phyloP scores from a whole-genome alignment of 23 red algal species.

The Gracilaria domingensis region DNA sequence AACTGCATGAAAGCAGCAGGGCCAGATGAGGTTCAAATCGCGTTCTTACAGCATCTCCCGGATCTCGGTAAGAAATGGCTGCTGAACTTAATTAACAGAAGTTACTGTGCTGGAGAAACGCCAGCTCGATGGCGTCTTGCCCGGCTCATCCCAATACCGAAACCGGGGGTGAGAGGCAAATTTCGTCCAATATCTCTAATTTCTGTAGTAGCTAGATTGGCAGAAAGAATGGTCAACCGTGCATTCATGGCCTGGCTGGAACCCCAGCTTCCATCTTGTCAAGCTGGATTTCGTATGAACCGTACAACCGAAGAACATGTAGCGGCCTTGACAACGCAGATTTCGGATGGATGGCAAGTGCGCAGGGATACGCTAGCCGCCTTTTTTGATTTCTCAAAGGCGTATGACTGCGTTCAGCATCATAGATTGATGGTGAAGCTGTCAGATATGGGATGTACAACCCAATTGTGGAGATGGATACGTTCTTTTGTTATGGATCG shows the following conservation, averaged over 20 bases:
- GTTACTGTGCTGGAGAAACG: neutral
- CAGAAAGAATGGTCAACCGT: constrained; percentile 1
- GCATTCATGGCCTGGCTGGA: neutral
- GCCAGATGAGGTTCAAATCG: neutral
- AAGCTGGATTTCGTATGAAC: too few relatives aligned
- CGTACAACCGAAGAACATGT: too few relatives aligned
- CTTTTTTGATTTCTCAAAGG: too few relatives aligned
- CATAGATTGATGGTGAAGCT: too few relatives aligned
- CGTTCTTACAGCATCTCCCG: neutral
- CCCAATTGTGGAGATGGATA: too few relatives aligned
- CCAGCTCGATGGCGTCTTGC: neutral
- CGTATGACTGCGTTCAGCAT: too few relatives aligned
- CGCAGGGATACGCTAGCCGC: too few relatives aligned
- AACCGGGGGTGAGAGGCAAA: neutral
- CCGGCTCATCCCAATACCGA: neutral
- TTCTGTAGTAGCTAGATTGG: neutral
- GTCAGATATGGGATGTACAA: too few relatives aligned
- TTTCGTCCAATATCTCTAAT: constrained; percentile 6
- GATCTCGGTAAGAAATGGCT: neutral
- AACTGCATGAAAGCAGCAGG: neutral
- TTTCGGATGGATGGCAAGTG: too few relatives aligned
- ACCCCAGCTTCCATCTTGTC: too few relatives aligned
- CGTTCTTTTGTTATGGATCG: too few relatives aligned
- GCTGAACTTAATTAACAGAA: neutral
- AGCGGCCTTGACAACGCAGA: too few relatives aligned